Evolutionary conservation across 2,329 filamentous ascomycete genomes (phyloP), one percentile per base, ranked within the genome.

Genomic region (Aspergillus vadensis): DNA sequence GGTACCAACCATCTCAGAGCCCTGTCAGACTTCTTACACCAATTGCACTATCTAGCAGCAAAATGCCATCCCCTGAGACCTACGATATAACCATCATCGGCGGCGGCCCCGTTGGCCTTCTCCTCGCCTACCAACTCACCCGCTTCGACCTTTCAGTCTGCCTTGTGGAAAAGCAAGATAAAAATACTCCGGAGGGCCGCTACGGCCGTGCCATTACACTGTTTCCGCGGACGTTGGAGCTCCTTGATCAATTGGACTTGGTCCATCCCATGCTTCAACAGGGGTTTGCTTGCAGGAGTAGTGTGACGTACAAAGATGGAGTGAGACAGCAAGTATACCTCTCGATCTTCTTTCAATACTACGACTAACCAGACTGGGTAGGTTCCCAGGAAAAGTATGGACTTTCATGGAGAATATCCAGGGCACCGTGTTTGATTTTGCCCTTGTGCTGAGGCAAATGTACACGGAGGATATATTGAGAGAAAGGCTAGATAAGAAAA

Each of bases 111-210:
- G 59, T 57, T 4, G 59, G 59, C 2, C 55, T 61, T 0, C 54
- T 61, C 6, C 54, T 61, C 7, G 59, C 54, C 27, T 61, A 61
- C 23, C 59, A 61, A 41, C 50, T 61, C 8, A 49, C 12, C 21
- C 49, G 55, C n/a, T 61, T 57, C 32, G 59, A 49, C 3, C 41
- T 57, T 3, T 49, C 54, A 1, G 59, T 57, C 19, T 61, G 59
- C 17, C 23, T 61, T 3, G 32, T 61, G 25, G 59, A 61, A 38
- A 52, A 55, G 27, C 39, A 49, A n/a, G n/a, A 27, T 12, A 59
- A 59, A 19, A 27, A 30, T n/a, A 49, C 21, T 7, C 57, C 47
- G 2, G 51, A 59, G 15, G 47, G 47, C 23, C 47, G 47, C 25
- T 50, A 50, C n/a, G 47, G 47, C 15, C 47, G 47, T 27, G 47